Evolutionary conservation across 192 early-diverging fungal genomes (phyloP), one percentile per base, ranked within the genome.

Genomic region (Backusella psychrophila): DNA sequence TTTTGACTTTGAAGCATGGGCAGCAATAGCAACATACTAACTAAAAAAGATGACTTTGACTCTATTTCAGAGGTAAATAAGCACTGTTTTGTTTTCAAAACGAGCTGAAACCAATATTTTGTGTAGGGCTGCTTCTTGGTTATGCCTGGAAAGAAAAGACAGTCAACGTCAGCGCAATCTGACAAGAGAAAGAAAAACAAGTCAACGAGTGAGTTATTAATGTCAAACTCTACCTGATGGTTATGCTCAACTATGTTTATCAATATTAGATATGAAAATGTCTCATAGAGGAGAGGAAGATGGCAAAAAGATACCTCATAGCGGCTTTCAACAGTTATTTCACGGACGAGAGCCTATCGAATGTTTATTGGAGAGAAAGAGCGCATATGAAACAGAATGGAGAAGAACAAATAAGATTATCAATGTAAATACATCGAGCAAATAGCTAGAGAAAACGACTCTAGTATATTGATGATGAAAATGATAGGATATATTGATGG

Each of bases 241-340:
- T 67, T 21, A 33, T 33, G 19, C 26, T 34, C 7, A 31, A 35
- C 73, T 52, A 3, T 75, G 17, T 35, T 69, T 21, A 39, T 39
- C 9, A 39, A 39, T 39, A 39, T 33, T 65, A 38, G 23, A 66
- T 23, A 63, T 41, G 29, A 34, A 21, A 26, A 35, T 71, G 44
- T 33, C 26, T 36, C 38, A 44, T 6, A 34, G 23, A 46, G 3
- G 14, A 63, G 66, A 42, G 56, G 74, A 78, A 15, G 78, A 82
- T 39, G 72, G 23, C 33, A 36, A 69, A 44, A 52, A 33, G 9
- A 52, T 84, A 49, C 66, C 68, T 70, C 71, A 82, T 17, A 85
- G 84, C 23, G 93, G 91, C 14, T 94, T 90, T 71, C 89, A 90
- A 69, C 85, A 74, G 1, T 77, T 94, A 23, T 79, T 87, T 42